Percentiles rank a stretch among this genome's conserved stretches.
phyloP scores from a whole-genome alignment of 2,329 filamentous ascomycete genomes.

The Fusarium irregulare region DNA sequence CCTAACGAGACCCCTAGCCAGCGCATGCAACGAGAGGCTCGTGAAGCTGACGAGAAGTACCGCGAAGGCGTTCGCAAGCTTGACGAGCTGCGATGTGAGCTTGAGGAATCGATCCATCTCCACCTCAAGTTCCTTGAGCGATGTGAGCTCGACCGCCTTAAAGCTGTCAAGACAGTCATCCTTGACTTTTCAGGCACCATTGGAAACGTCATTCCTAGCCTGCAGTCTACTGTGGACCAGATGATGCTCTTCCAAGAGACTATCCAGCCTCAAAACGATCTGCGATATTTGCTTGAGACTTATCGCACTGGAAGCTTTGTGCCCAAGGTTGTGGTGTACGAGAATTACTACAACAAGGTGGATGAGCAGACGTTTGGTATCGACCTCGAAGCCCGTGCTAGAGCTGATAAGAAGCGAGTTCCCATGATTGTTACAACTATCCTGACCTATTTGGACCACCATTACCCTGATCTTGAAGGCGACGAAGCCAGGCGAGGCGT shows the following conservation, averaged over 20 bases:
- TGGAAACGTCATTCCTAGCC: constrained; percentile 95
- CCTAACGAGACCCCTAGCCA: constrained; percentile 95
- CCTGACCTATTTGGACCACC: constrained; percentile 93
- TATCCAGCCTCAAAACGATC: constrained; percentile 89
- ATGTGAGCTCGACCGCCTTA: constrained; percentile 94
- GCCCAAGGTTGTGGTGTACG: constrained; percentile 90
- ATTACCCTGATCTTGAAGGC: constrained; percentile 96
- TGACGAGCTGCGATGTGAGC: constrained; percentile 88
- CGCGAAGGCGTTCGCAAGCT: constrained; percentile 87
- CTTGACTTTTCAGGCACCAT: constrained; percentile 97
- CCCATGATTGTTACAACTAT: constrained; percentile 92
- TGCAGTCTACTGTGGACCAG: constrained; percentile 95
- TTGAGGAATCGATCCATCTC: constrained; percentile 95
- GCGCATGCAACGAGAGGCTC: constrained; percentile 86
- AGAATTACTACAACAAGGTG: constrained; percentile 99
- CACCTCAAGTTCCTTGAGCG: constrained; percentile 97
- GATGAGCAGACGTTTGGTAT: constrained; percentile 98
- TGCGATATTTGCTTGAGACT: constrained; percentile 94
- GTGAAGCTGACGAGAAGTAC: constrained; percentile 93
- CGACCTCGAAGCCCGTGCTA: constrained; percentile 92
- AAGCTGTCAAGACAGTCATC: constrained; percentile 97
- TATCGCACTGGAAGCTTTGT: constrained; percentile 95
- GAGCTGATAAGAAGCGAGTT: constrained; percentile 94
- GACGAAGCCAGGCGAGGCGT: constrained; percentile 92
- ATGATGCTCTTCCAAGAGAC: constrained; percentile 99